Base-by-base conservation (phyloP, 768 basidiomycete genomes). In the Jaapia argillacea region DNA sequence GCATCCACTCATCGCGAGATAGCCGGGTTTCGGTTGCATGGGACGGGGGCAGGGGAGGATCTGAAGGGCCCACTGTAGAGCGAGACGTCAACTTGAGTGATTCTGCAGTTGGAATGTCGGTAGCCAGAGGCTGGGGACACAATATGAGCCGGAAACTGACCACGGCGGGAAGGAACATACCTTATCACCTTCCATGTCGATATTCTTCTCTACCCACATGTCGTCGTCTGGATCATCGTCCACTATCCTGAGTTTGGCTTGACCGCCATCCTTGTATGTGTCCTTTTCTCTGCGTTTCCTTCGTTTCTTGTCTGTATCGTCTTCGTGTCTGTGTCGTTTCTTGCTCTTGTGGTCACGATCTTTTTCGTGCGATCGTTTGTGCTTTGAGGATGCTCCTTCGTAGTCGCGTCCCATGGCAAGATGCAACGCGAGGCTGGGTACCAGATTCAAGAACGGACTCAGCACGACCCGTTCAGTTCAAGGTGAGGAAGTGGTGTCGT, bases 1-100 rank as follows among this genome's bases (percentile, higher is more conserved):
- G 63, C 91, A 96, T 94, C 93, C 93, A 97, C 27, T 88, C 81
- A 48, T 92, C 90, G 16, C 90, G 74, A 53, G 77, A 66, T 12
- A 82, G 51, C 22, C 62, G 62, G 0, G 75, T 65, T 48, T 77
- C 76, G 4, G 79, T 67, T 3, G 60, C 58, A 4, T 52, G 49
- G 4, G 63, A 48, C 6, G 63, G 64, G 1, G 81, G 79, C n/a
- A 75, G 65, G 2, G 63, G 49, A 0, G 74, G 67, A 36, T 71
- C 67, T 21, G 66, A 62, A 18, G 69, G 58, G n/a, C 62, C 55
- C 36, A 64, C 55, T 37, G 66, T 59, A 24, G 81, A 77, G 35
- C 76, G 67, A 1, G 85, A 85, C 3, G 66, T 81, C 36, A 91
- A 53, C 41, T 77, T 72, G 46, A 93, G 69, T 49, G 81, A 79